A percentile compares a stretch with the other conserved stretches of the same genome.
Conservation (phyloP, 495 filamentous ascomycete species). For the Penicillium parvum region DNA sequence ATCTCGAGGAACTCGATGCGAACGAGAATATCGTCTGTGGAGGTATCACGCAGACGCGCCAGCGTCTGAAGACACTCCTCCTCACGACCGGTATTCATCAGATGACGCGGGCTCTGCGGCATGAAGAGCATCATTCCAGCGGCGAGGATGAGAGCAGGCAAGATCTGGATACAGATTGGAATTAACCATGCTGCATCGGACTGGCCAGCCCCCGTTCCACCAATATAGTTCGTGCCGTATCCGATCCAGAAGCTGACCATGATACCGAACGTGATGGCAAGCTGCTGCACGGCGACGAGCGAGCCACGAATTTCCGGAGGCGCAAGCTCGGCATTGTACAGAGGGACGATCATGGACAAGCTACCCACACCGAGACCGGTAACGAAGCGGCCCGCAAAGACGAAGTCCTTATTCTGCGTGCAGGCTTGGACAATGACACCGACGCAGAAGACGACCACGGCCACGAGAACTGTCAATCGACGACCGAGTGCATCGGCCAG, state of each 20-base stretch:
- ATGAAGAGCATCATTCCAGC: constrained; percentile 56
- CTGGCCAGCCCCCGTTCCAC: constrained; percentile 38
- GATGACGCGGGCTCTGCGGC: constrained; percentile 78
- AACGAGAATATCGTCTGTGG: constrained; percentile 58
- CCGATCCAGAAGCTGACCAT: constrained; percentile 59
- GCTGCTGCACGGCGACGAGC: constrained; percentile 66
- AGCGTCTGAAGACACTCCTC: constrained; percentile 45
- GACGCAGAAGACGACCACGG: constrained; percentile 64
- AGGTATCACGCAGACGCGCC: constrained; percentile 55
- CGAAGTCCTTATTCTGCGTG: constrained; percentile 50
- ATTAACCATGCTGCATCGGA: constrained; percentile 43
- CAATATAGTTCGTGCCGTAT: constrained; percentile 45
- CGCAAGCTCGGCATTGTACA: constrained; percentile 56
- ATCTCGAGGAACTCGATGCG: constrained; percentile 78
- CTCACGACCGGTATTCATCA: constrained; percentile 59
- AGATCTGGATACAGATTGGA: constrained; percentile 41
- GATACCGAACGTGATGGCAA: constrained; percentile 60
- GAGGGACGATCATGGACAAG: constrained; percentile 52
- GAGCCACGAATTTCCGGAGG: constrained; percentile 70
- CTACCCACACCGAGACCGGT: constrained; percentile 49
- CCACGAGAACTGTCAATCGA: constrained; percentile 67
- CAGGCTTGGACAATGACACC: constrained; percentile 73
- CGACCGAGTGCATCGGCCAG: constrained; percentile 69
- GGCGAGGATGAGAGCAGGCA: constrained; percentile 40
- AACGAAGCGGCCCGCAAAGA: constrained; percentile 69